Conservation (phyloP, 2,329 filamentous ascomycete species). For the Diaporthe eres region DNA sequence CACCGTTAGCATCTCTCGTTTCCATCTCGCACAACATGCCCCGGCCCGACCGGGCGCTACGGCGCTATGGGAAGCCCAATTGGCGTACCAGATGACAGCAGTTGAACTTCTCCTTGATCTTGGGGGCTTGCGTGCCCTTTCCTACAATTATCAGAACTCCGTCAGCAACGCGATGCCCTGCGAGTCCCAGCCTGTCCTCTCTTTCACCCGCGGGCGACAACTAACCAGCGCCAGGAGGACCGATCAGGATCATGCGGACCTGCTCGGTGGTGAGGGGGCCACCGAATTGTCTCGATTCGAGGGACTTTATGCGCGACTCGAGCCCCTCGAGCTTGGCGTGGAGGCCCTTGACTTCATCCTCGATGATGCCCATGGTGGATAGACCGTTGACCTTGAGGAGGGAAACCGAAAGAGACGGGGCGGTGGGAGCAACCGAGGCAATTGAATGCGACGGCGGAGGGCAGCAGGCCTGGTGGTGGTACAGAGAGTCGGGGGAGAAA, state of each 20-base stretch:
- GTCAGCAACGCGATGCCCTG: conserved; percentile 42
- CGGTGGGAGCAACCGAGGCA: conserved; percentile 22
- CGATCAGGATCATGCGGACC: conserved; percentile 97
- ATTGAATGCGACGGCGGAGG: conserved; percentile 34
- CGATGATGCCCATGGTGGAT: conserved; percentile 84
- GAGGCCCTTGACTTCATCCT: conserved; percentile 87
- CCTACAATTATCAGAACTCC: conserved; percentile 66
- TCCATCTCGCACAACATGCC: neutral
- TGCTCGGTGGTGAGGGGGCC: conserved; percentile 69
- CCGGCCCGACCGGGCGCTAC: conserved; percentile 1
- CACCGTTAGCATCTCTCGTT: neutral
- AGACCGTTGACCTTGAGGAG: conserved; percentile 4
- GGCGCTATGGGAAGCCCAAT: conserved; percentile 42
- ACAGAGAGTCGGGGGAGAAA: neutral
- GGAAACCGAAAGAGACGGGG: conserved; percentile 10
- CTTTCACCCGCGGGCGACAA: neutral
- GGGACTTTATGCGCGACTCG: conserved; percentile 86
- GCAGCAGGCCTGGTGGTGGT: conserved; percentile 23
- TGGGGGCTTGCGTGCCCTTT: conserved; percentile 98
- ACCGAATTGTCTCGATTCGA: conserved; percentile 81
- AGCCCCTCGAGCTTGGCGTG: conserved; percentile 87
- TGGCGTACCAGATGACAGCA: conserved; percentile 92
- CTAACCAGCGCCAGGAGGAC: conserved; percentile 93
- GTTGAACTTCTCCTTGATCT: conserved; percentile 97
- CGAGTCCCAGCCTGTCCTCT: neutral